Evolutionary conservation across 257 asterid species (phyloP), one percentile per base, ranked within the genome.

Genomic region (Solanum commersonii): DNA sequence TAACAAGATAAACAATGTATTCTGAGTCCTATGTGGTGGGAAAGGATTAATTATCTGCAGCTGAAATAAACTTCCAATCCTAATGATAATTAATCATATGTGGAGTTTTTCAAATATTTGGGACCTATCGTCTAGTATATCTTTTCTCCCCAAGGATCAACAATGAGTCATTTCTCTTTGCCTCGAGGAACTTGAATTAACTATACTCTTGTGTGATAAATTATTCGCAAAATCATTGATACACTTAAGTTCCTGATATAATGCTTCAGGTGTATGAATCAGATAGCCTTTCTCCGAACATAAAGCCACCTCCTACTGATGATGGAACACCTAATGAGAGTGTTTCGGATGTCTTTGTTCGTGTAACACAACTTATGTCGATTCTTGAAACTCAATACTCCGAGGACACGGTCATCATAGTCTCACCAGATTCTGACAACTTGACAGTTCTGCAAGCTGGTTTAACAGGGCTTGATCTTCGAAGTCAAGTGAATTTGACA

Each of bases 241-340:
- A 23, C 34, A n/a, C 83, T 46, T 46, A 46, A 59, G 52, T 84
- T 59, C 16, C n/a, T 29, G 63, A 88, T 42, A 83, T 73, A 63
- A 22, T 86, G 52, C 63, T 77, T 31, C 89, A 95, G 98, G 95
- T 96, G 6, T 96, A 95, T 78, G 98, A 94, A 88, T 91, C 92
- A 14, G 99, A 96, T 84, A 92, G 95, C 89, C 91, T 95, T 77
- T 96, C 99, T 73, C 90, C 95, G 25, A 93, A 90, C 59, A 92
- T 90, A 31, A 96, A 93, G 91, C 98, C 99, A 35, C 98, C 98
- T 5, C 98, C 98, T 82, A 89, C 91, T 67, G 90, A 94, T 34
- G 98, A 95, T 5, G 99, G 98, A 33, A 96, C 98, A 44, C 98
- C 98, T n/a, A 96, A 96, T 52, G 98, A 95, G 86, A 96, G 99